These are phyloP conservation scores for Trichoderma breve DNA, from an alignment of 2,329 filamentous ascomycete species.

Conservation along the genomic window DNA sequence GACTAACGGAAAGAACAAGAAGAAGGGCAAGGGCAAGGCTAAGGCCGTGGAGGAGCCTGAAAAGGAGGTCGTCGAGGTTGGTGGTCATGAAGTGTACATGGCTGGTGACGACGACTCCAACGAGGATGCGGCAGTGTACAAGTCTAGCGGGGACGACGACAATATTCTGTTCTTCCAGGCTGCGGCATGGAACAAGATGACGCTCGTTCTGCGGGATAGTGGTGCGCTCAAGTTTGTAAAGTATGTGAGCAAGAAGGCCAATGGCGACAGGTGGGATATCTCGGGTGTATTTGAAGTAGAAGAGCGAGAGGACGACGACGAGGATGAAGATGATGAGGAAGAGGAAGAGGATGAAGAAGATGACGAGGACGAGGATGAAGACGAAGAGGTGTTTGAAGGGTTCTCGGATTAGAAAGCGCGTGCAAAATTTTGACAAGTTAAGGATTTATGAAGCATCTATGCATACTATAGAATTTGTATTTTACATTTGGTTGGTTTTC, in stretches of 20 bases:
- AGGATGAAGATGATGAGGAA: slow-evolving; percentile 34
- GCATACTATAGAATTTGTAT: not conserved
- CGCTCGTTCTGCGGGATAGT: slow-evolving; percentile 82
- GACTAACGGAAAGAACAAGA: slow-evolving; percentile 27
- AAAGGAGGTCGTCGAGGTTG: slow-evolving; percentile 55
- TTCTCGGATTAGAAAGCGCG: slow-evolving; percentile 45
- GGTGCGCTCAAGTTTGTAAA: slow-evolving; percentile 92
- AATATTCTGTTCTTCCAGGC: slow-evolving; percentile 64
- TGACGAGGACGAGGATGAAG: slow-evolving; percentile 50
- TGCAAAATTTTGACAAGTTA: not conserved
- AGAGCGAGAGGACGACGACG: slow-evolving; percentile 45
- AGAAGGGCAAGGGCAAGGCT: slow-evolving; percentile 32
- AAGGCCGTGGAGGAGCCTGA: slow-evolving; percentile 30
- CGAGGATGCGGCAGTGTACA: slow-evolving; percentile 85
- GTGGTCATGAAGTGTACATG: slow-evolving; percentile 90
- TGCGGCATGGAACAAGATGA: slow-evolving; percentile 83
- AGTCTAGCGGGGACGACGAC: slow-evolving; percentile 71
- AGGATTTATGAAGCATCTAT: not conserved
- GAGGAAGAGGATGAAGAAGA: slow-evolving; percentile 39
- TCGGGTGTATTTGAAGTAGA: slow-evolving; percentile 74
- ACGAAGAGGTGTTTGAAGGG: slow-evolving; percentile 59
- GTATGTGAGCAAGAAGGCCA: slow-evolving; percentile 80
- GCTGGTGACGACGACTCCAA: slow-evolving; percentile 72
- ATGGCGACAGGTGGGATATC: slow-evolving; percentile 91
- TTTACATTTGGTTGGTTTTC: not conserved